Evolutionary conservation across 2,329 filamentous ascomycete genomes (phyloP), one percentile per base, ranked within the genome.

Genomic region (Botrytis porri): DNA sequence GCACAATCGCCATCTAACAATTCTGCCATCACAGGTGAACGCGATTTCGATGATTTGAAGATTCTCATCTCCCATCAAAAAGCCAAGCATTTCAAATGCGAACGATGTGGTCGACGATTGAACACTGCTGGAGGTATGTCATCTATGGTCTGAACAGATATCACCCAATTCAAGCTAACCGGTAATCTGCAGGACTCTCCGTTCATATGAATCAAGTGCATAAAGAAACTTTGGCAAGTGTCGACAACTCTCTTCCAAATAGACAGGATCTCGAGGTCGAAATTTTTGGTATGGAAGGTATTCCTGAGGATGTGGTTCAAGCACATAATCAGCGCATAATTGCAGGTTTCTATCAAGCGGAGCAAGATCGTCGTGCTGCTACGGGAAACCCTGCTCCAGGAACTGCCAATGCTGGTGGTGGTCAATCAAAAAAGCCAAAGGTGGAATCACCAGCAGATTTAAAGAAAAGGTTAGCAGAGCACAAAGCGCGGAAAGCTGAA

Each of bases 161-260:
- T 9, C 3, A 29, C 6, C 7, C 12, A 3, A 37, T 10, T 25
- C 10, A 61, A 60, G 70, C 75, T 76, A 66, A 77, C 70, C 1
- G 5, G 16, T 43, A 57, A 25, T 18, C 39, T 39, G 22, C 77
- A 97, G 94, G 96, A 85, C 89, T 99, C 74, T 93, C 92, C 51
- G 96, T 99, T 71, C 96, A 99, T 82, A 92, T 98, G 93, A 97
- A 95, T 81, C 96, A 99, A 82, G 96, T 99, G 65, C 96, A 99
- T 86, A 99, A 99, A 83, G 95, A 98, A 82, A 93, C 91, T 43
- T 88, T 98, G 67, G 90, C 89, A 32, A 89, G 90, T 62, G 94
- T 99, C 80, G 95, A 98, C 79, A 98, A 98, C 86, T 94, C 96
- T 67, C 88, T 98, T 4, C 91, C 93, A 0, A 95, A 95, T 79